phyloP scores from a whole-genome alignment of 257 asterid species.

The Orobanche coerulescens region DNA sequence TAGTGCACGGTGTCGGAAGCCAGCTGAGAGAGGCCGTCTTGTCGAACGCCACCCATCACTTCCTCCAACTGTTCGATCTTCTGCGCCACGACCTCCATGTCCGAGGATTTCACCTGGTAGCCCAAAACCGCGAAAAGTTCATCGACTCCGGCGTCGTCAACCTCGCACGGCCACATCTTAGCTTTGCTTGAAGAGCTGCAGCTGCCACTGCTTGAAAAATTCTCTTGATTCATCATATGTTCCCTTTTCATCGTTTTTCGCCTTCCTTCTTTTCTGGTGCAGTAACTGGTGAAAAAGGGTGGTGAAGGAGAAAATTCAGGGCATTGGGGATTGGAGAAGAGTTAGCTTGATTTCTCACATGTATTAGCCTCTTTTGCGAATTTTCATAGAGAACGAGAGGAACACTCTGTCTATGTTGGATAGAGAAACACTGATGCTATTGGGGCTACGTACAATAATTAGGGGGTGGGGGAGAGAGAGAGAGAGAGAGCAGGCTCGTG shows the following conservation, averaged over 20 bases:
- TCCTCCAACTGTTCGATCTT: slow-evolving; percentile 48
- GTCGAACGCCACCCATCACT: slow-evolving; percentile 34
- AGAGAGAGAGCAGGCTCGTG: slow-evolving; percentile 23
- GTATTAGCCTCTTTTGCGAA: slow-evolving; percentile 19
- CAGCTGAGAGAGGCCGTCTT: slow-evolving; percentile 34
- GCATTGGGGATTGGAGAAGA: slow-evolving; percentile 24
- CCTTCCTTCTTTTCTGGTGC: not conserved
- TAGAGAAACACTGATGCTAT: slow-evolving; percentile 20
- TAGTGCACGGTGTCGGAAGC: slow-evolving; percentile 51
- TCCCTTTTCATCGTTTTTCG: slow-evolving; percentile 18
- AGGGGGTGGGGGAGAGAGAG: slow-evolving; percentile 10
- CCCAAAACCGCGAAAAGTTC: slow-evolving; percentile 54
- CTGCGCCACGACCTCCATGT: slow-evolving; percentile 52
- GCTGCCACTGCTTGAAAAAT: slow-evolving; percentile 21
- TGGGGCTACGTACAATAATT: slow-evolving; percentile 24
- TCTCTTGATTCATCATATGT: slow-evolving; percentile 16
- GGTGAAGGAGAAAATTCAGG: slow-evolving; percentile 10
- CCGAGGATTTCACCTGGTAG: slow-evolving; percentile 41
- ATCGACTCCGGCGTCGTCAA: slow-evolving; percentile 35
- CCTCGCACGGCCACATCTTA: slow-evolving; percentile 36
- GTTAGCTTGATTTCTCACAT: slow-evolving; percentile 22
- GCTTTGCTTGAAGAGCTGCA: slow-evolving; percentile 23
- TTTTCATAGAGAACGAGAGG: slow-evolving; percentile 16
- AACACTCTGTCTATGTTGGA: slow-evolving; percentile 3
- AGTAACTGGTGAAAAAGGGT: not conserved